Evolutionary conservation across 805 yeast genomes (phyloP), one percentile per base, ranked within the genome.

Genomic region (Brettanomyces custersianus): DNA sequence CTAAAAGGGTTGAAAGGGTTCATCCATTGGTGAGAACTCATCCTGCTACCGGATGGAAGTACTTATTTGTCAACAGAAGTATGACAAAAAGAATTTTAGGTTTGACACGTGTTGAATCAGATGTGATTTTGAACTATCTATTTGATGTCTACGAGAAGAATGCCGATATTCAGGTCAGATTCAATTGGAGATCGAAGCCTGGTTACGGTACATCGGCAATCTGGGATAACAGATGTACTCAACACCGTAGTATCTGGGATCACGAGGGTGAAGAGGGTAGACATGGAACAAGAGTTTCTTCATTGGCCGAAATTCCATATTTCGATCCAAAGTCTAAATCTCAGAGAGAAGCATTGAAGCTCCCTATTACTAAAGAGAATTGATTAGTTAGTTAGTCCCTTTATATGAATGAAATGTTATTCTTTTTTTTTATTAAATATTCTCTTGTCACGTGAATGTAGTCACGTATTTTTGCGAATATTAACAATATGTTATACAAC

Each of bases 21-120:
- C 83, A 77, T 53, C 81, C 80, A 3, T 42, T 77, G 16, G 67
- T 77, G 20, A 66, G 81, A 57, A 72, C 79, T 22, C 80, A 77
- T 46, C 82, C 83, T 8, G 77, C 68, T 11, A 75, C 82, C 20
- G 80, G 79, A 23, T 65, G 74, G 71, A 77, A 76, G 54, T 60
- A 73, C 2, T 56, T 75, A 42, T 74, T 59, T 43, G 72, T 73
- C 25, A 72, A 73, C 52, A 62, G 74, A 33, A 55, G 62, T 17
- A 62, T 65, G 64, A 73, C 78, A 5, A 60, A 47, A 28, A 60
- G 72, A 42, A 74, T 75, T 37, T 64, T 66, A 11, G 80, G 77
- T 0, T 59, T 74, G 36, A 66, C 68, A 38, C 66, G 66, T 20
- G 69, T 57, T 34, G 80, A 75, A 53, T 61, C 70, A 12, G 66